Evolutionary conservation across 2,329 filamentous ascomycete species (phyloP).

Genomic region (Colletotrichum sp.): DNA sequence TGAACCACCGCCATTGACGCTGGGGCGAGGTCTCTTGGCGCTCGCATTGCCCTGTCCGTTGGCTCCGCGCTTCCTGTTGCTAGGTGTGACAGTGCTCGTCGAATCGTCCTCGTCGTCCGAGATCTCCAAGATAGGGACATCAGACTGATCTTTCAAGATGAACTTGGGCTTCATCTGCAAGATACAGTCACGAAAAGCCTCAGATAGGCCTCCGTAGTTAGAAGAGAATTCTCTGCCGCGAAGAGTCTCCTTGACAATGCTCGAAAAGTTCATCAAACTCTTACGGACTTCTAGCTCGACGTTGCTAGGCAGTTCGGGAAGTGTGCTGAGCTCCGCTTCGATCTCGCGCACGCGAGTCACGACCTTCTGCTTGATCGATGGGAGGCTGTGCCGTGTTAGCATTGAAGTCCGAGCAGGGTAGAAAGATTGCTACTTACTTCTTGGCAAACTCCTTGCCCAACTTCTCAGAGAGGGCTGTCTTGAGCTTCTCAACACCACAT

Average conservation of each 20-base stretch:
- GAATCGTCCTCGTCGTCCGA: slow-evolving; percentile 39
- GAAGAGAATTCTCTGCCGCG: slow-evolving; percentile 52
- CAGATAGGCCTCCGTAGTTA: slow-evolving; percentile 50
- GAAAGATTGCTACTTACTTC: slow-evolving; percentile 38
- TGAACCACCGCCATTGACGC: slow-evolving; percentile 16
- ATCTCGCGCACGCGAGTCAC: slow-evolving; percentile 55
- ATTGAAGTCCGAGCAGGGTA: too few relatives aligned
- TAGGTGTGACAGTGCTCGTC: slow-evolving; percentile 21
- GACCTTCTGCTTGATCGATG: slow-evolving; percentile 60
- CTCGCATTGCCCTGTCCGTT: slow-evolving; percentile 22
- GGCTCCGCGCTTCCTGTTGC: slow-evolving; percentile 25
- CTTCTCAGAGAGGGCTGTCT: slow-evolving; percentile 56
- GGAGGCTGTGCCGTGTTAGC: slow-evolving; percentile 31
- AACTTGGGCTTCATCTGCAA: slow-evolving; percentile 52
- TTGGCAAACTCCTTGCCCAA: slow-evolving; percentile 59
- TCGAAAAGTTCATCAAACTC: slow-evolving; percentile 63
- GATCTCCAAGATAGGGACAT: slow-evolving; percentile 42
- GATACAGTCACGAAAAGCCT: slow-evolving; percentile 55
- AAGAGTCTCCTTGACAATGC: slow-evolving; percentile 57
- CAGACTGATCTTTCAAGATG: slow-evolving; percentile 42
- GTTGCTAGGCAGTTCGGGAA: slow-evolving; percentile 73
- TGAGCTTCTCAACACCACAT: slow-evolving; percentile 60
- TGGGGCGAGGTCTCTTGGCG: slow-evolving; percentile 17
- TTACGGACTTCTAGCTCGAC: slow-evolving; percentile 69
- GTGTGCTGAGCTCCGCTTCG: slow-evolving; percentile 54